Base-by-base conservation (phyloP, 2,329 filamentous ascomycete species). In the Hyphodiscus sp. region DNA sequence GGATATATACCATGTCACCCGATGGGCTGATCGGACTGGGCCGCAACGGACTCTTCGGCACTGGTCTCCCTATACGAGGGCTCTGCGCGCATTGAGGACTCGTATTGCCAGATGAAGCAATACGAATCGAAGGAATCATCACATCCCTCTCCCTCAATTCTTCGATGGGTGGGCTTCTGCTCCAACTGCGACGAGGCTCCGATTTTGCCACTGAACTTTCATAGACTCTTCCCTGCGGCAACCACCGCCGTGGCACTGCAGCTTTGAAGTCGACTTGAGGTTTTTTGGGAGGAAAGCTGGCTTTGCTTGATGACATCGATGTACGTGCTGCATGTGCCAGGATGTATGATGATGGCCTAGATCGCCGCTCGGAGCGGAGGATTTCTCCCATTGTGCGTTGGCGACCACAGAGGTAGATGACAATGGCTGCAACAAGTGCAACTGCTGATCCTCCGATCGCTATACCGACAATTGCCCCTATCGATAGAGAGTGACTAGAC, bases 401-500 rank as follows among this genome's bases (percentile, higher is more conserved):
- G 1, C 63, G 59, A 4, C 59, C 59, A 26, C 63, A 65, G 23
- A 62, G 47, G 38, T 65, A 65, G 13, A 65, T 26, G 4, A 63
- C 26, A 0, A 50, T 54, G 16, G 50, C 54, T 10, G 45, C 58
- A 7, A 65, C 44, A 6, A 64, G 5, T 5, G 60, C 9, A 18
- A 64, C 54, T 1, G 57, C 58, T 16, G 55, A 47, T 19, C 54
- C 62, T 13, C 61, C 63, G 20, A 65, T 58, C 2, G 48, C 55
- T 30, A 65, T 61, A 1, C 63, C 63, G 19, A 54, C 59, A n/a
- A 65, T 64, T 10, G 58, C 60, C 2, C 62, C 63, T 16, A 38
- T 45, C 16, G 60, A 60, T 10, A 64, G 47, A 13, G 42, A 30
- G n/a, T 46, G 3, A 47, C 47, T 19, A 18, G 42, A 13, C 20